Evolutionary conservation across 176 grass and related monocot species (phyloP), one percentile per base, ranked within the genome.

Genomic region (Cymbopogon citratus): DNA sequence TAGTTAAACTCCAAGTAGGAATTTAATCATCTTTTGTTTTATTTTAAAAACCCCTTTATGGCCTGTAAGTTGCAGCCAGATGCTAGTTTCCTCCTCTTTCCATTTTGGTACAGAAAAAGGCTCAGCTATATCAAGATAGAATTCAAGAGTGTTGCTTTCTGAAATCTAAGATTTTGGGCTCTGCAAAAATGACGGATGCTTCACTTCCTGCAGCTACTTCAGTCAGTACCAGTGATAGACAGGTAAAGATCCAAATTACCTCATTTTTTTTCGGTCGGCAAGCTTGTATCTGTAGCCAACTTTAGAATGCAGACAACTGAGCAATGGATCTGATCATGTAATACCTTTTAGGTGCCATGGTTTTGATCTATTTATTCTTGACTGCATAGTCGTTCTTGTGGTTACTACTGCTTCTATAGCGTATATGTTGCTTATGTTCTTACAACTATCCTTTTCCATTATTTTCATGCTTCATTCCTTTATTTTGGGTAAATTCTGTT

Each of bases 1-100:
- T 93, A 64, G 75, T 87, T 74, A 87, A 95, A 87, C 77, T 95
- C 51, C 76, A 2, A 40, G 96, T 98, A 81, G 4, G 91, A 65
- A 67, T 63, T 73, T 74, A 35, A 81, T 83, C 35, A 49, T 89
- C 21, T 7, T 74, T 49, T 69, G 46, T 59, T 52, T 40, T 60
- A 60, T 3, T 45, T 45, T 46, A 14, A 14, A 48, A 51, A 64
- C 19, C 9, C 6, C 1, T 51, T 80, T 67, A 63, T 81, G 76
- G 43, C 36, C 69, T 83, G 31, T 60, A 79, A 82, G 31, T 40
- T 85, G 23, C 39, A 39, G 43, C 19, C 63, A 80, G 44, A 73
- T 87, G 65, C 73, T 83, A 85, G 24, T 31, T 76, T 80, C 74
- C 40, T 67, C 71, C 28, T 11, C 16, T 43, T 74, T 73, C 40